Evolutionary conservation across 768 basidiomycete species (phyloP).

Genomic region (Neoboletus brunneissimus): DNA sequence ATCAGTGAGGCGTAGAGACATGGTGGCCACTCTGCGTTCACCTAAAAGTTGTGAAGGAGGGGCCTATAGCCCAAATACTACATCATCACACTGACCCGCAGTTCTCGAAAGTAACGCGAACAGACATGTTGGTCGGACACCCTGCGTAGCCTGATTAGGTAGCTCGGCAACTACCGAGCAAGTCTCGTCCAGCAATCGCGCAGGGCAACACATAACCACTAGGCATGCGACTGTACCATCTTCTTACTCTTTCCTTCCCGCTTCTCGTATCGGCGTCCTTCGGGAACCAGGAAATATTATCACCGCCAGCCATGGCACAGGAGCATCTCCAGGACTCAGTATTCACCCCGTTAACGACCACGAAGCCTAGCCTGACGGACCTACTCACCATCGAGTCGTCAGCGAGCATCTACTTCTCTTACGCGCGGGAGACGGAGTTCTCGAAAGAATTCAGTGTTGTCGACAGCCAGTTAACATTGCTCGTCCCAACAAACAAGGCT

Average conservation of each 20-base stretch:
- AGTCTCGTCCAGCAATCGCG: not conserved
- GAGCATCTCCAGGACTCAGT: constrained; percentile 5
- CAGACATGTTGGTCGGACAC: not conserved
- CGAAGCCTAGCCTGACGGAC: constrained; percentile 64
- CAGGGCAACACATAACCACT: not conserved
- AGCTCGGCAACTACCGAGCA: constrained; percentile 5
- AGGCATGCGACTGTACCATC: constrained; percentile 14
- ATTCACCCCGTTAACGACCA: constrained; percentile 39
- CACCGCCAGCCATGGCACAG: constrained; percentile 16
- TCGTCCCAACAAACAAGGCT: constrained; percentile 87
- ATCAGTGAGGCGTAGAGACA: not conserved
- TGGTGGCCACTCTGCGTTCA: not conserved
- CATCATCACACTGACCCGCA: not conserved
- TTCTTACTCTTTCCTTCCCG: constrained; percentile 31
- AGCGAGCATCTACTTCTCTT: constrained; percentile 81
- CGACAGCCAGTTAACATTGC: constrained; percentile 47
- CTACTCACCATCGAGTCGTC: constrained; percentile 73
- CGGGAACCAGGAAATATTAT: constrained; percentile 27
- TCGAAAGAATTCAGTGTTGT: constrained; percentile 44
- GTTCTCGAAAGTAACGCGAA: not conserved
- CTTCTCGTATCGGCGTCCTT: constrained; percentile 31
- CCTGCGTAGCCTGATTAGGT: not conserved
- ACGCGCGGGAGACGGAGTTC: constrained; percentile 70
- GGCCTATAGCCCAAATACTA: too few species aligned
- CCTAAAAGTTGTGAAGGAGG: not conserved